A percentile compares a stretch with the other conserved stretches of the same genome.
Conservation (phyloP, 169 alveolate species). For the Plasmodium malariae region DNA sequence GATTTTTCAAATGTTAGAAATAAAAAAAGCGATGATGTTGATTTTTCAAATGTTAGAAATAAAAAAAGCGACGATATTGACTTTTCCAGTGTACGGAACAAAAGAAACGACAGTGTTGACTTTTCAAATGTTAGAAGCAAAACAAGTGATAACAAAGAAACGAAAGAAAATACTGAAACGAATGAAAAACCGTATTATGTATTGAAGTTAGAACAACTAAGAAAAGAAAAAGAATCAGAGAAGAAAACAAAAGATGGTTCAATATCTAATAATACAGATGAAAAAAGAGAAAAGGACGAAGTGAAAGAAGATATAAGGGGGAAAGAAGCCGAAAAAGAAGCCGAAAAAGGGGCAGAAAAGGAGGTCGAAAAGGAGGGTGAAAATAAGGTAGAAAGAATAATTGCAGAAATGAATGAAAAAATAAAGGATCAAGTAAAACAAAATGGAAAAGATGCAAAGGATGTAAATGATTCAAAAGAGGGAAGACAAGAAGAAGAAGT, state of each 20-base stretch:
- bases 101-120: constrained; percentile 11
- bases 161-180: constrained; percentile 2
- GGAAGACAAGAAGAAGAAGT: not conserved
- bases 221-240: constrained; percentile 41
- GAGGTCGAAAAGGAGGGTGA: not conserved
- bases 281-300: not conserved
- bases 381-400: not conserved
- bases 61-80: constrained; percentile 30
- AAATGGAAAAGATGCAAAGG: not conserved
- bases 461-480: not conserved
- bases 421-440: not conserved
- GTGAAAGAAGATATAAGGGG: not conserved
- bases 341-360: not conserved
- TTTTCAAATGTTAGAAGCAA: constrained; percentile 13
- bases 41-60: constrained; percentile 18
- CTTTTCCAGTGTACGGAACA: constrained; percentile 17
- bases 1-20: constrained; percentile 27
- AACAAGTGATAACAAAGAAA: constrained; percentile 6
- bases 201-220: constrained; percentile 43
- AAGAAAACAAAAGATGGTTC: not conserved
- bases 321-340: not conserved
- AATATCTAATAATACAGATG: not conserved
- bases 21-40: constrained; percentile 11
- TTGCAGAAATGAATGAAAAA: not conserved
- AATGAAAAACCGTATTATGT: constrained; percentile 57